Conservation (phyloP, 164 flowering plant genomes). For the Kalanchoe fedtschenkoi region DNA sequence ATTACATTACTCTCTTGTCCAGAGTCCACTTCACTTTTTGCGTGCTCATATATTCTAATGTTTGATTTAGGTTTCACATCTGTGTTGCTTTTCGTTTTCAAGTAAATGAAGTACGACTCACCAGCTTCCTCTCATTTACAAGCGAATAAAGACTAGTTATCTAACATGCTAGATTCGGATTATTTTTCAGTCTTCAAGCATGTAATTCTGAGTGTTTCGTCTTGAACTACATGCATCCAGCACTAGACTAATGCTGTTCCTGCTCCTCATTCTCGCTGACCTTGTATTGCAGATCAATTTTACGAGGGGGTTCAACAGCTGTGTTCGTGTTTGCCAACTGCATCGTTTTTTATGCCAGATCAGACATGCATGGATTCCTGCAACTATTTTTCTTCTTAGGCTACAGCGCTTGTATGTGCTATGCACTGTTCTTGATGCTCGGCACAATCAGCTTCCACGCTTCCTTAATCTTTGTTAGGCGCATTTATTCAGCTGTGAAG, state of each 20-base stretch:
- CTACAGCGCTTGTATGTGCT: constrained; percentile 66
- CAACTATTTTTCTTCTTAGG: constrained; percentile 63
- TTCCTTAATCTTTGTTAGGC: constrained; percentile 53
- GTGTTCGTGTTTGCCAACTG: constrained; percentile 61
- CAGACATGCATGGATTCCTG: constrained; percentile 61
- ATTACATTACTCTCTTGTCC: background rate
- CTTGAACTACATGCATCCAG: background rate
- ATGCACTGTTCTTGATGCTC: constrained; percentile 69
- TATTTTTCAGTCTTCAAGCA: background rate
- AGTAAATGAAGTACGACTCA: no score
- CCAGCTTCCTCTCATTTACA: no score
- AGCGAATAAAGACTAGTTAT: no score
- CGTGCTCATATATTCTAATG: no score
- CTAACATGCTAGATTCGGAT: no score
- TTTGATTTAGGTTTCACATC: no score
- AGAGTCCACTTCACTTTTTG: no score
- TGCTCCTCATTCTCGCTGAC: constrained; percentile 1
- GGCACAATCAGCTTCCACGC: constrained; percentile 52
- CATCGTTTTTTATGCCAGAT: constrained; percentile 46
- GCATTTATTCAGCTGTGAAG: constrained; percentile 44
- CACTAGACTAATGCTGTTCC: no score
- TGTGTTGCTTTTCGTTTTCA: no score
- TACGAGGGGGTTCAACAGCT: constrained; percentile 65
- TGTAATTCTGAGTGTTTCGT: background rate
- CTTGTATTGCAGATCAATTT: constrained; percentile 47